A percentile compares a stretch with the other conserved stretches of the same genome.
These are phyloP conservation scores for Phytophthora rubi DNA, from an alignment of 352 stramenopile species.

Conservation along the genomic window DNA sequence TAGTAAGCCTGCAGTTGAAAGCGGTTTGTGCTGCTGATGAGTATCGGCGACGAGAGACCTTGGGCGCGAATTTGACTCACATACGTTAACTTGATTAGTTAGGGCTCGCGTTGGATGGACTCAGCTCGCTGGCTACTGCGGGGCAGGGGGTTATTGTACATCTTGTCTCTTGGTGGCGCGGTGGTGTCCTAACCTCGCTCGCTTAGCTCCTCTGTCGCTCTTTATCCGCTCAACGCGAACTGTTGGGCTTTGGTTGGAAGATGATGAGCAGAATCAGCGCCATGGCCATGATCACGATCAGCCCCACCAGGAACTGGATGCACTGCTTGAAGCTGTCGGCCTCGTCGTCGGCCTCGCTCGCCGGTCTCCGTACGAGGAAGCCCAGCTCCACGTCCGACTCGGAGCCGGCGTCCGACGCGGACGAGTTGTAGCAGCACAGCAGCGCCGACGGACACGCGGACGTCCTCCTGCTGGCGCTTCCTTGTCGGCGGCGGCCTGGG, in stretches of 20 bases:
- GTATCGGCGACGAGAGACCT: not conserved
- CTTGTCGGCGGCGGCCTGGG: conserved; percentile 3
- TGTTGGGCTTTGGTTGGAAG: conserved; percentile 49
- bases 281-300: conserved; percentile 73
- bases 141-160: conserved; percentile 25
- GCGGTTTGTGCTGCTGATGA: not conserved
- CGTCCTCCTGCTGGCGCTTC: not conserved
- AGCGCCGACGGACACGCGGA: conserved; percentile 9
- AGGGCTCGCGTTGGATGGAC: conserved; percentile 3
- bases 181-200: conserved; percentile 15
- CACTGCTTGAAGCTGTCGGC: conserved; percentile 70
- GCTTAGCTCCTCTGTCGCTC: conserved; percentile 6
- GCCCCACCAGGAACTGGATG: conserved; percentile 73
- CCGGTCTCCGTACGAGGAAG: conserved; percentile 32
- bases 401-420: conserved; percentile 28
- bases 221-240: conserved; percentile 27
- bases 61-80: not conserved
- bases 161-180: conserved; percentile 26
- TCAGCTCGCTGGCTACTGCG: conserved; percentile 12
- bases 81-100: conserved; percentile 28
- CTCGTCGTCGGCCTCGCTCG: conserved; percentile 33
- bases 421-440: conserved; percentile 32
- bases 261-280: conserved; percentile 76
- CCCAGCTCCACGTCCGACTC: conserved; percentile 63
- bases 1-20: no score